Evolutionary conservation across 208 protist species (phyloP), one percentile per base, ranked within the genome.

Genomic region (Leishmania aethiopica): DNA sequence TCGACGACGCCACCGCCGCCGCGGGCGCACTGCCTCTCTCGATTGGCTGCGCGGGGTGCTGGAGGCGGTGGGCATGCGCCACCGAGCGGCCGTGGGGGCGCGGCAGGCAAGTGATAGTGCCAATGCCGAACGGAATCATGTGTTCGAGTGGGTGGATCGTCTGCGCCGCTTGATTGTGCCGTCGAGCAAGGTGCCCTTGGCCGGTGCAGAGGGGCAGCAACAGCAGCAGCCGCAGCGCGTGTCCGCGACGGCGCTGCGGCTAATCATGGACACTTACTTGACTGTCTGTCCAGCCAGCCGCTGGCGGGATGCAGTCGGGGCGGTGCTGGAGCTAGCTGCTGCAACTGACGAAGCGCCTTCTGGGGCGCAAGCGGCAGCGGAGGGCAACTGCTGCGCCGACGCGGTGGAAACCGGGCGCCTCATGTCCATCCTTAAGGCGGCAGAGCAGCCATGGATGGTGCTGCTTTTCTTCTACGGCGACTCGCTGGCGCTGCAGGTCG

Each of bases 191-290:
- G 70, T 1, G 42, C 13, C 45, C 5, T 6, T 59, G 60, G 59
- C 77, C 17, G 69, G n/a, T 13, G 35, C 73, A 19, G 60, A 62
- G 28, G 49, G 7, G 10, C 49, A 66, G 22, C 11, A 40, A 6
- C 79, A 62, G 42, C 79, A 49, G 49, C 60, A 37, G 77, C n/a
- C n/a, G n/a, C 11, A 47, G 25, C 69, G 60, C 72, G 77, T 78
- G 10, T 37, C 66, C 19, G 32, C 45, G 11, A 73, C 35, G 32
- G 78, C 80, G n/a, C 85, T 67, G 57, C 72, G 78, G 22, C 78
- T 81, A 32, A 60, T 90, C n/a, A 70, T 83, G 66, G 80, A 90
- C 49, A 59, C 80, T n/a, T 90, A 82, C 42, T n/a, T 90, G 28
- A 53, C 83, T 35, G 51, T 85, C 28, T 90, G 83, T 53, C 86